Evolutionary conservation across 257 asterid species (phyloP).

Genomic region (Ilex asprella): DNA sequence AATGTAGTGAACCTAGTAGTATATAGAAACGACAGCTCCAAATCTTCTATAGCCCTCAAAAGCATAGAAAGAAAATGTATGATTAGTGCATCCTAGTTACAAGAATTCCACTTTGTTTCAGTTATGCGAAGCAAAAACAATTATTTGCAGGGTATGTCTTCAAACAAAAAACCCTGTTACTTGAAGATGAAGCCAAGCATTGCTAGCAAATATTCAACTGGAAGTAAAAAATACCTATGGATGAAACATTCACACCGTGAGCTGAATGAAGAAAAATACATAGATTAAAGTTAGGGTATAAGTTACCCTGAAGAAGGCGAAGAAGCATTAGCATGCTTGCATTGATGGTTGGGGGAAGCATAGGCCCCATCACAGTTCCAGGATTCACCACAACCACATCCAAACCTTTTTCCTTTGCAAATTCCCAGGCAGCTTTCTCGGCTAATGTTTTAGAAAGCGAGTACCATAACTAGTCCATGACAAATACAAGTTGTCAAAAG

Average conservation of each 20-base stretch:
- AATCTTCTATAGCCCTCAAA: too few relatives aligned
- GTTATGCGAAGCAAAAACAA: too few relatives aligned
- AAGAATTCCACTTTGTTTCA: too few relatives aligned
- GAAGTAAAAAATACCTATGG: too few relatives aligned
- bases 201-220: too few relatives aligned
- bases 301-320: slow-evolving; percentile 77
- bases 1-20: too few relatives aligned
- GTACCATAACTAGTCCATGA: slow-evolving; percentile 66
- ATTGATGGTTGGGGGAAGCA: slow-evolving; percentile 57
- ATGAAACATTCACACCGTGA: background rate
- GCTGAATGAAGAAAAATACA: background rate
- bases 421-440: slow-evolving; percentile 94
- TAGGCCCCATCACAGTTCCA: slow-evolving; percentile 80
- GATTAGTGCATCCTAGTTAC: too few relatives aligned
- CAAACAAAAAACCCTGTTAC: too few relatives aligned
- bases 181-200: too few relatives aligned
- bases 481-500: slow-evolving; percentile 7
- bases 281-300: background rate
- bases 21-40: too few relatives aligned
- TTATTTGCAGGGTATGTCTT: too few relatives aligned
- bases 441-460: slow-evolving; percentile 77
- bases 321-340: slow-evolving; percentile 77
- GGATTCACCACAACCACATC: slow-evolving; percentile 87
- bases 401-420: slow-evolving; percentile 64
- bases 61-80: too few relatives aligned